Percentiles rank a stretch among this genome's conserved stretches.
Evolutionary conservation across 2,329 filamentous ascomycete species (phyloP).

Genomic region (Beauveria caledonica): DNA sequence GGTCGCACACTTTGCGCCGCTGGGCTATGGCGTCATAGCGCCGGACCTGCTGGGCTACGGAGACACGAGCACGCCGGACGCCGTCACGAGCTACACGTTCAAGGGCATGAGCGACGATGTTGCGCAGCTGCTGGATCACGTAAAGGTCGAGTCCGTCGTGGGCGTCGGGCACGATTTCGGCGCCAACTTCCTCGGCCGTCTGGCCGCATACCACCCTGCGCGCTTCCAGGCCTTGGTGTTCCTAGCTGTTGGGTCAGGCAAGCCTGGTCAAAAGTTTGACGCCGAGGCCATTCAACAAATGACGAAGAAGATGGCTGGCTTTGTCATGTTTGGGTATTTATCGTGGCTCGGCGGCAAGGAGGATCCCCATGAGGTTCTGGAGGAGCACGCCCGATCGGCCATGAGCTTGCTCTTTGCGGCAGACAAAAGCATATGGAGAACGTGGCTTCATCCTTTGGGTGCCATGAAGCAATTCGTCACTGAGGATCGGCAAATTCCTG

Average conservation of each 20-base stretch:
- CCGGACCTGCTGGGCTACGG: constrained; percentile 35
- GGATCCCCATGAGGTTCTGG: constrained; percentile 16
- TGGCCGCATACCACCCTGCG: constrained; percentile 19
- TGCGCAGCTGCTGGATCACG: constrained; percentile 24
- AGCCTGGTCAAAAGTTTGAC: constrained; percentile 21
- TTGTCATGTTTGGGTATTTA: constrained; percentile 26
- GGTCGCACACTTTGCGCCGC: constrained; percentile 23
- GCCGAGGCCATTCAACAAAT: constrained; percentile 23
- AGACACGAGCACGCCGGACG: constrained; percentile 23
- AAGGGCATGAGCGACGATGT: constrained; percentile 26
- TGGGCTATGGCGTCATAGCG: constrained; percentile 35
- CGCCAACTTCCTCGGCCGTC: constrained; percentile 22
- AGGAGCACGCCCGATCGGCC: constrained; percentile 17
- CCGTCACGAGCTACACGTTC: constrained; percentile 22
- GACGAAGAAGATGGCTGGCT: constrained; percentile 22
- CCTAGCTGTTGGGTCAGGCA: constrained; percentile 23
- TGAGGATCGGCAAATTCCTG: constrained; percentile 14
- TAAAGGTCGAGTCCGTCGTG: constrained; percentile 27
- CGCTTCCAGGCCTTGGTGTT: constrained; percentile 19
- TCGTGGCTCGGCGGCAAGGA: constrained; percentile 18
- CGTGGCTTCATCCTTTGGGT: constrained; percentile 20
- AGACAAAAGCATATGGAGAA: constrained; percentile 18
- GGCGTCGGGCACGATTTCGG: constrained; percentile 34
- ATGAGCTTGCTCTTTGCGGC: constrained; percentile 24
- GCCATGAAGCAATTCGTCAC: constrained; percentile 23